These are phyloP conservation scores for Cladosporium sp. DNA, from an alignment of 2,329 filamentous ascomycete species.

Conservation along the genomic window DNA sequence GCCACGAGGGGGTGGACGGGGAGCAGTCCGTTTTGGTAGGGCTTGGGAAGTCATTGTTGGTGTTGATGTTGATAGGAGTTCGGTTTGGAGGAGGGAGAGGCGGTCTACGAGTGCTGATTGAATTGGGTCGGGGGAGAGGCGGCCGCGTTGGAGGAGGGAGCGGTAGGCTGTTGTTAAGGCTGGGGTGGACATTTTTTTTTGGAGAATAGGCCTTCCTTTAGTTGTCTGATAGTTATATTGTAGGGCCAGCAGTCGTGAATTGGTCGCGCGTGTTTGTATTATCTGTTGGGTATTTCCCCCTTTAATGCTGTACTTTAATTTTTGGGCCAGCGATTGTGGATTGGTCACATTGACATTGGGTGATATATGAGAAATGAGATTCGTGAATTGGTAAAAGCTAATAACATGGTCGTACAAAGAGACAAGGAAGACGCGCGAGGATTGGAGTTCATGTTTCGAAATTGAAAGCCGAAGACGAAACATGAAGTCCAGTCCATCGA, in stretches of 20 bases:
- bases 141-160: slow-evolving; percentile 25
- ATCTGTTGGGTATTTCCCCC: not conserved
- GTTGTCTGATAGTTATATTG: not conserved
- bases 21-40: too few species aligned
- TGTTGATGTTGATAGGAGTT: slow-evolving; percentile 17
- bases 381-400: not conserved
- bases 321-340: not conserved
- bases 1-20: slow-evolving; percentile 47
- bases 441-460: not conserved
- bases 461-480: not conserved
- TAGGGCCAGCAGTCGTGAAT: not conserved
- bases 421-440: not conserved
- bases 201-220: not conserved
- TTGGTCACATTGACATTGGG: not conserved
- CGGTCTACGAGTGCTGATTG: slow-evolving; percentile 30
- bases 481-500: not conserved
- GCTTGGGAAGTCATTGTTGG: not conserved
- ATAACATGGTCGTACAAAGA: not conserved
- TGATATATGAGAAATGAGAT: not conserved
- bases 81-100: slow-evolving; percentile 29
- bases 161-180: slow-evolving; percentile 30
- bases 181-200: slow-evolving; percentile 19
- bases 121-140: slow-evolving; percentile 27
- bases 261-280: not conserved
- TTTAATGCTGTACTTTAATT: not conserved